Percentiles rank a stretch among this genome's conserved stretches.
phyloP scores from a whole-genome alignment of 805 yeast species.

The Myxozyma lipomycoides region DNA sequence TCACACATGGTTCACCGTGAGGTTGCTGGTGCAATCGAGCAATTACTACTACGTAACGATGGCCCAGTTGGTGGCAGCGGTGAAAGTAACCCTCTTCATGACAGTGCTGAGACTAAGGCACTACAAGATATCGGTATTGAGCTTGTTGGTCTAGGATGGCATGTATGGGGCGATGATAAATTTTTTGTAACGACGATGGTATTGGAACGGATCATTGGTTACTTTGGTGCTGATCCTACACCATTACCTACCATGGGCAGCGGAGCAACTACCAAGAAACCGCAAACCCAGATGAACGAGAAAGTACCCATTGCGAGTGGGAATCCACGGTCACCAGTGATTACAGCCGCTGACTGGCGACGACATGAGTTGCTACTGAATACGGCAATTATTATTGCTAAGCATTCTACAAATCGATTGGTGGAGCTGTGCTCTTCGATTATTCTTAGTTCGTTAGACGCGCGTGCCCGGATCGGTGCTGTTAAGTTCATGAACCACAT shows the following conservation, averaged over 20 bases:
- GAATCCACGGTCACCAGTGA: not conserved
- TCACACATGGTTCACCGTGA: constrained; percentile 19
- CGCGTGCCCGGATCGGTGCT: constrained; percentile 24
- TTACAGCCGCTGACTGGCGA: constrained; percentile 1
- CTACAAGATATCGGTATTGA: constrained; percentile 25
- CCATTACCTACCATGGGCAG: constrained; percentile 6
- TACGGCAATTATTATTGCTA: constrained; percentile 6
- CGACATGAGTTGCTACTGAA: constrained; percentile 19
- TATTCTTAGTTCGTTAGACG: constrained; percentile 9
- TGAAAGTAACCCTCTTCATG: constrained; percentile 4
- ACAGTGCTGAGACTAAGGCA: constrained; percentile 4
- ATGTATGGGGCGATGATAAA: constrained; percentile 22
- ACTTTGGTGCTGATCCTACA: constrained; percentile 15
- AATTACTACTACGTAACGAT: constrained; percentile 6
- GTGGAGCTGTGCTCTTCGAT: constrained; percentile 18
- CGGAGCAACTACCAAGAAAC: not conserved
- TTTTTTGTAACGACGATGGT: constrained; percentile 8
- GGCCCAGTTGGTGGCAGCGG: not conserved
- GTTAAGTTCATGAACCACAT: constrained; percentile 16
- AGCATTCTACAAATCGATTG: constrained; percentile 16
- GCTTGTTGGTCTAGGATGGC: constrained; percentile 23
- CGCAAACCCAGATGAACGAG: not conserved
- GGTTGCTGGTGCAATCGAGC: constrained; percentile 15
- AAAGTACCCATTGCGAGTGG: not conserved
- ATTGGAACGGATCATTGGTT: constrained; percentile 7